Evolutionary conservation across 1,284 basidiomycete genomes (phyloP), one percentile per base, ranked within the genome.

Genomic region (Microbotryum intermedium): DNA sequence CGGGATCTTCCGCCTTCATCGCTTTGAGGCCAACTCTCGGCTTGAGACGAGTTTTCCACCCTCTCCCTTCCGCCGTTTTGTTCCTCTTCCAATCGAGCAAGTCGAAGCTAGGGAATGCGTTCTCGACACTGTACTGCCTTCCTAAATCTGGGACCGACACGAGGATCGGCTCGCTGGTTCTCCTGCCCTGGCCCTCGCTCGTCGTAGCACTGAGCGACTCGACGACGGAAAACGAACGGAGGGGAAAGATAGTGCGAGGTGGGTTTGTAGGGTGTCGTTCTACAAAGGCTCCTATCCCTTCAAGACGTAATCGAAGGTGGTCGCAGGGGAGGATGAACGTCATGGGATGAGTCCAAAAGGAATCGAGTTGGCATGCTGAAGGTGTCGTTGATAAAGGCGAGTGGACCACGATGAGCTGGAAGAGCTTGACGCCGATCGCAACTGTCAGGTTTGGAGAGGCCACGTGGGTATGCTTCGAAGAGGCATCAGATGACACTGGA

Each of bases 21-120:
- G 53, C 52, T 23, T 70, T 53, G 6, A 6, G 70, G 66, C 39
- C 52, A 57, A 23, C 64, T 50, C 21, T 58, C 56, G 10, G 50
- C 56, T 20, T 65, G 58, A 6, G 51, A 57, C 8, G 62, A 51
- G 11, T 54, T 39, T 29, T 57, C 54, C 26, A 61, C 6, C 67
- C 69, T 70, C 70, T 51, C 60, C 69, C 11, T 64, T 68, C 52
- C 68, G 71, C 11, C 61, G 70, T 34, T 66, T 66, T 25, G 72
- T 71, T 44, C 68, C 70, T 73, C 1, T 72, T 63, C 75, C 76
- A 76, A 57, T 77, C 74, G 20, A 71, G 69, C 4, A 60, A 63
- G 28, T 74, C 72, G 52, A 75, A 75, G 26, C 71, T 69, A 39
- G 1, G 73, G 72, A 51, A 75, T 73, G 9, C 45, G 2, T 55